Evolutionary conservation across 2,329 filamentous ascomycete species (phyloP).

Genomic region (Colletotrichum spinosum): DNA sequence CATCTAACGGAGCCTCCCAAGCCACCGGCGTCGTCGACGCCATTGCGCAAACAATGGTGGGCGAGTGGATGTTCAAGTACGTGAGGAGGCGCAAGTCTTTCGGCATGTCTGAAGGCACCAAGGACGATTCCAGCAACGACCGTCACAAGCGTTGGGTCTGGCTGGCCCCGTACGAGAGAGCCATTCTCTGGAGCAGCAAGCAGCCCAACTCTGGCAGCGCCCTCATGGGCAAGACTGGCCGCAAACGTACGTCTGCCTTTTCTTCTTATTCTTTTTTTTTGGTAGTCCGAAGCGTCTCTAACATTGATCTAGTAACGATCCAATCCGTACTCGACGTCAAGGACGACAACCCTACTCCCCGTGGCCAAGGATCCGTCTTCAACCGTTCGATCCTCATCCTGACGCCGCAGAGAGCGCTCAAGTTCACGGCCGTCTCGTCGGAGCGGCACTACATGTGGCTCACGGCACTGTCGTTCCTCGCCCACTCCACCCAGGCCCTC

Average conservation of each 20-base stretch:
- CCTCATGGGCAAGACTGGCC: conserved; percentile 91
- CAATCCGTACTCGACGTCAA: conserved; percentile 98
- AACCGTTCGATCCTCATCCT: conserved; percentile 95
- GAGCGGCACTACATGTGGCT: conserved; percentile 97
- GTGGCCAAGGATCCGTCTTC: conserved; percentile 75
- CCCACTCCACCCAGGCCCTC: conserved; percentile 85
- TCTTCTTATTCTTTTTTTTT: no score
- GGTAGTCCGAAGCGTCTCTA: conserved; percentile 41
- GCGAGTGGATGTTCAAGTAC: conserved; percentile 97
- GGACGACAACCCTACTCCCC: conserved; percentile 89
- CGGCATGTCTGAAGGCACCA: conserved; percentile 76
- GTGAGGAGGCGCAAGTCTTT: conserved; percentile 91
- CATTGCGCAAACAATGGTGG: conserved; percentile 98
- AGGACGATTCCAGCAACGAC: conserved; percentile 78
- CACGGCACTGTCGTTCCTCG: conserved; percentile 92
- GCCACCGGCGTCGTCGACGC: conserved; percentile 90
- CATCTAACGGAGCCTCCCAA: conserved; percentile 71
- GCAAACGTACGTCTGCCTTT: conserved; percentile 83
- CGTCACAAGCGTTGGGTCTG: conserved; percentile 98
- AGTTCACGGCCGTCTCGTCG: conserved; percentile 86
- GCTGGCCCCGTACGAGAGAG: conserved; percentile 95
- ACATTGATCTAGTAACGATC: conserved; percentile 76
- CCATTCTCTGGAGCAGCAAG: conserved; percentile 98
- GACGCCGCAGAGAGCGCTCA: conserved; percentile 91
- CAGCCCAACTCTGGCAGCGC: conserved; percentile 90